Evolutionary conservation across 1,284 basidiomycete species (phyloP), one percentile per base, ranked within the genome.

Genomic region (Leccinum pachyderme): DNA sequence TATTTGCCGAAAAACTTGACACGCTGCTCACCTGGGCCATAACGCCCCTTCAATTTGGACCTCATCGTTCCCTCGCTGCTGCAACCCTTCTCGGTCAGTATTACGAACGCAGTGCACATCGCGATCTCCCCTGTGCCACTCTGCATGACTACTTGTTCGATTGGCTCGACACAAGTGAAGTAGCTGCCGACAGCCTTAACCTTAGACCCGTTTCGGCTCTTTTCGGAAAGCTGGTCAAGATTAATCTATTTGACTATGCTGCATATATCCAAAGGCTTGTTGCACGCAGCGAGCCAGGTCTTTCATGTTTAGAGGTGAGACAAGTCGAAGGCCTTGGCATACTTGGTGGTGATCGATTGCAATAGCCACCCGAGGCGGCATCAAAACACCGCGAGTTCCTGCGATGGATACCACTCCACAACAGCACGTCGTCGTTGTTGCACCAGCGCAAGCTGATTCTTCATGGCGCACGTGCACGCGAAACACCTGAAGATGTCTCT

Each of bases 21-120:
- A 83, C 88, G 53, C 79, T 95, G 3, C 79, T 96, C 27, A 91
- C 89, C 1, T 96, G 93, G 94, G 85, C 87, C 58, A 87, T 94
- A 53, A 91, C 91, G 0, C 81, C 87, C 7, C 77, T 91, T 29
- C 91, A 93, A 69, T 91, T 90, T 52, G 93, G 93, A 3, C 83
- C 89, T 44, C 93, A 95, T 64, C 82, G 94, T 24, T 86, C 91
- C 4, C 91, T 91, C 61, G 90, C 86, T 13, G 91, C 87, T 0
- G 84, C 85, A 15, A 89, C 89, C 4, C 75, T 96, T 39, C 81
- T 95, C 49, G 79, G 78, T 18, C 78, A 81, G 44, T 93, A 91
- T 81, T 79, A 85, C 49, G 82, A 86, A 54, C 80, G 76, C 59
- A 81, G 81, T 12, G 80, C 80, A 51, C 77, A 84, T 43, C 77